Evolutionary conservation across 768 basidiomycete genomes (phyloP).

Genomic region (Boletus rex-veris): DNA sequence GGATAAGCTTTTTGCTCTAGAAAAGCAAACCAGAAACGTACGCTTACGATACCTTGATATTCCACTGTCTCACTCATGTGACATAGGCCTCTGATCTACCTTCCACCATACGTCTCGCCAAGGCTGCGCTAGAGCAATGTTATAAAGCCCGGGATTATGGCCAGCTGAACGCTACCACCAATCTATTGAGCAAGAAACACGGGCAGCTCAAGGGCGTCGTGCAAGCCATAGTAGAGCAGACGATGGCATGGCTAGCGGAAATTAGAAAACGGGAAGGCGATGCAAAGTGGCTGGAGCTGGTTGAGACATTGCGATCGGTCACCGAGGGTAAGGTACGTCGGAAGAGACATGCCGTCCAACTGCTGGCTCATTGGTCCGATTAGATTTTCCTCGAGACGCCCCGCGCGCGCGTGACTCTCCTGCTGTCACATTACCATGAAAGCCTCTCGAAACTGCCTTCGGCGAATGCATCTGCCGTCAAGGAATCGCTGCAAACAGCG

Average conservation of each 20-base stretch:
- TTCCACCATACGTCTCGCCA: constrained; percentile 87
- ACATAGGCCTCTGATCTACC: constrained; percentile 83
- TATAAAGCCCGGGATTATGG: constrained; percentile 70
- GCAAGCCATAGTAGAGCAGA: constrained; percentile 87
- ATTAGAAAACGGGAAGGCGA: constrained; percentile 64
- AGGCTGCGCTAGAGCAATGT: constrained; percentile 65
- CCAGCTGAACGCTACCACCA: constrained; percentile 67
- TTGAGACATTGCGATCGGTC: constrained; percentile 85
- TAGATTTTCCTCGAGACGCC: constrained; percentile 97
- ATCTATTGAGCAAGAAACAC: constrained; percentile 86
- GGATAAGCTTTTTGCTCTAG: constrained; percentile 83
- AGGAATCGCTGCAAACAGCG: constrained; percentile 77
- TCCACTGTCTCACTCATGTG: not conserved
- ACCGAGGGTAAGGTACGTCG: constrained; percentile 90
- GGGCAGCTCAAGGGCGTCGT: constrained; percentile 91
- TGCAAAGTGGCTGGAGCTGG: constrained; percentile 79
- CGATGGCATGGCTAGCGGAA: constrained; percentile 77
- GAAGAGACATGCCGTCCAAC: not conserved
- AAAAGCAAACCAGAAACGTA: constrained; percentile 97
- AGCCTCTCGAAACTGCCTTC: constrained; percentile 46
- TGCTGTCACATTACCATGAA: constrained; percentile 86
- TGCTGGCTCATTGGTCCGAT: constrained; percentile 1
- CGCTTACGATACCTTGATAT: constrained; percentile 19
- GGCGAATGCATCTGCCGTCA: constrained; percentile 37
- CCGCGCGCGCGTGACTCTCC: constrained; percentile 87